phyloP scores from a whole-genome alignment of 1,284 basidiomycete species.

The Ganoderma sinense region DNA sequence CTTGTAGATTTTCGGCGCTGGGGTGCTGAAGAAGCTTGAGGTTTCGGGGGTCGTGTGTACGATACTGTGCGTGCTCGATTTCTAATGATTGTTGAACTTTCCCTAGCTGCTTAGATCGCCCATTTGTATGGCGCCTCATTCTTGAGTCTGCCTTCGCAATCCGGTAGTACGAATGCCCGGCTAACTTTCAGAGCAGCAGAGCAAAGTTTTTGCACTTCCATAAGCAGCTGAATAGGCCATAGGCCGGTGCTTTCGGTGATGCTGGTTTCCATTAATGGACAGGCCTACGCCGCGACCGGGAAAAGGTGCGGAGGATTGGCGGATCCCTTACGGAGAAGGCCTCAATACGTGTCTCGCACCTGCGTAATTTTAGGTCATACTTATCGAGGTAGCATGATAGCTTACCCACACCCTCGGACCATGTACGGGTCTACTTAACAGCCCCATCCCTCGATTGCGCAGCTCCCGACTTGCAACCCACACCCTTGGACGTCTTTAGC shows the following conservation, averaged over 20 bases:
- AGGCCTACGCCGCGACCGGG: neutral
- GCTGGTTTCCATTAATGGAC: neutral
- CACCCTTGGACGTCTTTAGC: no score
- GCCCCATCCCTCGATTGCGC: neutral
- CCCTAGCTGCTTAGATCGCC: neutral
- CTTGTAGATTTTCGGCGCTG: neutral
- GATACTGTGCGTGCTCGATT: neutral
- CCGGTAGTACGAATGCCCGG: no score
- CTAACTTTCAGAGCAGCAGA: no score
- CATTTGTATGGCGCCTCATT: no score
- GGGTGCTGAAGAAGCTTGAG: neutral
- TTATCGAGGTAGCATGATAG: neutral
- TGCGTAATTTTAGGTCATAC: neutral
- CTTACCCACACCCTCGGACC: neutral
- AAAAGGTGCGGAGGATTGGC: neutral
- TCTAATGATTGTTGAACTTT: neutral
- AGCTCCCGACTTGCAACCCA: neutral
- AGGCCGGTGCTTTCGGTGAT: neutral
- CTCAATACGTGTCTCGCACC: neutral
- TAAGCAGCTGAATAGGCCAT: no score
- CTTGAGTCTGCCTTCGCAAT: no score
- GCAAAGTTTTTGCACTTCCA: no score
- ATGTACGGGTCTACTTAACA: neutral
- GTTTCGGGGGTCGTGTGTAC: neutral
- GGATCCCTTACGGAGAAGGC: neutral